Percentiles rank a stretch among this genome's conserved stretches.
Evolutionary conservation across 1,139 yeast genomes (phyloP).

Genomic region (Blastobotrys apis): DNA sequence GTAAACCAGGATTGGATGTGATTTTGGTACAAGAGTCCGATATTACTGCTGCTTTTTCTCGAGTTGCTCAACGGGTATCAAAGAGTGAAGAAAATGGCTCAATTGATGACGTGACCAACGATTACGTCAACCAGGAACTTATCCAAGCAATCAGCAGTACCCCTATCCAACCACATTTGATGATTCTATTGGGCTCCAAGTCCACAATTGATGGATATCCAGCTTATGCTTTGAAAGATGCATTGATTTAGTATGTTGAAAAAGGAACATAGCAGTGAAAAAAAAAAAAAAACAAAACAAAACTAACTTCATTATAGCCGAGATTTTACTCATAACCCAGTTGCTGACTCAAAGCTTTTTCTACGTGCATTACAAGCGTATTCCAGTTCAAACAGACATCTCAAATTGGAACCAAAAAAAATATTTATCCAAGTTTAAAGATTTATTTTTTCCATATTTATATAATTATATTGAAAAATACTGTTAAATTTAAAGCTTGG

Average conservation of each 20-base stretch:
- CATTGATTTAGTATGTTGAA: slow-evolving; percentile 12
- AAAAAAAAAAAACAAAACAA: too few relatives aligned
- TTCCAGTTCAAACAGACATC: slow-evolving; percentile 2
- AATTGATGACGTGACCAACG: slow-evolving; percentile 8
- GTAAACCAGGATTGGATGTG: slow-evolving; percentile 10
- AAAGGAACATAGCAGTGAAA: not conserved
- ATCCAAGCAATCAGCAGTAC: slow-evolving; percentile 14
- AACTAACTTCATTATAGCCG: slow-evolving; percentile 7
- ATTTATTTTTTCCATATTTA: not conserved
- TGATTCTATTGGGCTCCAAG: slow-evolving; percentile 17
- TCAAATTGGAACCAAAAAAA: not conserved
- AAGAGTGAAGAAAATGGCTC: too few relatives aligned
- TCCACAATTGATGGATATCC: slow-evolving; percentile 19
- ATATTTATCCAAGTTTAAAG: not conserved
- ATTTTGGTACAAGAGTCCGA: slow-evolving; percentile 12
- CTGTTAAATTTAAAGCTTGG: slow-evolving; percentile 33
- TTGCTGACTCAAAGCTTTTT: slow-evolving; percentile 9
- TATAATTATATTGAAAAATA: not conserved
- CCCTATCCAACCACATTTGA: slow-evolving; percentile 15
- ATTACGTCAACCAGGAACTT: slow-evolving; percentile 10
- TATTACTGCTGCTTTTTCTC: too few relatives aligned
- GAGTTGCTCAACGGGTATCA: too few relatives aligned
- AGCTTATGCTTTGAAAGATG: slow-evolving; percentile 16
- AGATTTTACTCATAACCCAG: slow-evolving; percentile 9
- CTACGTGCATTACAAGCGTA: slow-evolving; percentile 10